Percentiles rank a stretch among this genome's conserved stretches.
Conservation (phyloP, 2,329 filamentous ascomycete genomes). For the Lasiodiplodia theobromae region DNA sequence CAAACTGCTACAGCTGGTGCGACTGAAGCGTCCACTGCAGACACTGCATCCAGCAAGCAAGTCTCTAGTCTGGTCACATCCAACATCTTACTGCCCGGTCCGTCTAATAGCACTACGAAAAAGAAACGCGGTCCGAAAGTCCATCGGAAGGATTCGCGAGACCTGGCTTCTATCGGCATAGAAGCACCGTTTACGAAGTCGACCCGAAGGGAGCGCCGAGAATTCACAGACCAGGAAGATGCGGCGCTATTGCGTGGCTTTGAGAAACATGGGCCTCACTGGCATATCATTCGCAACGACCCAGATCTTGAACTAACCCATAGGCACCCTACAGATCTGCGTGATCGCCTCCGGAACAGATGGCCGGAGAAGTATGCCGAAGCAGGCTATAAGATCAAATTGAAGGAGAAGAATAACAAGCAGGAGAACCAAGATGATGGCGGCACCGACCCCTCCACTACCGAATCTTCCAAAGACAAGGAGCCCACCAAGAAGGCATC, state of each 20-base stretch:
- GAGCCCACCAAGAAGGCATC: neutral
- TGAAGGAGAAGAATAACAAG: constrained; percentile 39
- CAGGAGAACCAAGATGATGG: constrained; percentile 27
- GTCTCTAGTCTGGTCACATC: constrained; percentile 11
- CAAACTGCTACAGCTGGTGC: neutral
- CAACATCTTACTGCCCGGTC: constrained; percentile 7
- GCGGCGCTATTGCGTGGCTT: constrained; percentile 65
- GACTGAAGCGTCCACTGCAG: neutral
- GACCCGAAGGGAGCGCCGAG: constrained; percentile 60
- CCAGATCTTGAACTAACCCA: constrained; percentile 57
- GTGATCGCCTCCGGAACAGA: constrained; percentile 67
- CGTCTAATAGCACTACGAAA: neutral
- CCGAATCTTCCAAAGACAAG: neutral
- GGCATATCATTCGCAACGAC: constrained; percentile 67
- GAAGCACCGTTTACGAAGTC: constrained; percentile 57
- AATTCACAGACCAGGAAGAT: constrained; percentile 65
- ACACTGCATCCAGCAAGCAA: constrained; percentile 5
- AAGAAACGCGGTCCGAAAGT: constrained; percentile 30
- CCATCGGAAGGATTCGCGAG: constrained; percentile 38
- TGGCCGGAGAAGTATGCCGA: constrained; percentile 64
- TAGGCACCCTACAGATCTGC: constrained; percentile 60
- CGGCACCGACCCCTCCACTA: neutral
- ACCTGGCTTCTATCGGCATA: constrained; percentile 56
- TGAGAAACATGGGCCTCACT: constrained; percentile 64
- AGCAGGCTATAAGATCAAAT: constrained; percentile 52